phyloP scores from a whole-genome alignment of 2,329 filamentous ascomycete species.

The Cryphonectria nitschkei region DNA sequence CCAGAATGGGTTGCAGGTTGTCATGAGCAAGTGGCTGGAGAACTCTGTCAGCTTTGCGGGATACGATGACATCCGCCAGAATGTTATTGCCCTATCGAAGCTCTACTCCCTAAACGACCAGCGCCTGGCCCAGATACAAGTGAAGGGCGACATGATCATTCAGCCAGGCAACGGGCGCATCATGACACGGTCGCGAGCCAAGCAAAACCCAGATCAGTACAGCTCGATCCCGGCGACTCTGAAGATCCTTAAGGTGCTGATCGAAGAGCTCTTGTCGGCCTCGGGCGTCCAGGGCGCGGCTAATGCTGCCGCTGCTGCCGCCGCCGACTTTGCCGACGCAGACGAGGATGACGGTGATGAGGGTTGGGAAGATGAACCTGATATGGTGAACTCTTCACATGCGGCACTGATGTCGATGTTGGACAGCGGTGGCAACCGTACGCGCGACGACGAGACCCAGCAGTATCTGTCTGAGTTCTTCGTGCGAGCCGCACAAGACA shows the following conservation, averaged over 20 bases:
- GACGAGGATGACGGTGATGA: slow-evolving; percentile 75
- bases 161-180: slow-evolving; percentile 75
- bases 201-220: slow-evolving; percentile 86
- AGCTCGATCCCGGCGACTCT: slow-evolving; percentile 85
- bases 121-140: slow-evolving; percentile 76
- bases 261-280: slow-evolving; percentile 86
- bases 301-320: slow-evolving; percentile 63
- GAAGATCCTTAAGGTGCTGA: slow-evolving; percentile 94
- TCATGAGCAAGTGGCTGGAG: slow-evolving; percentile 94
- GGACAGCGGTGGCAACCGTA: slow-evolving; percentile 62
- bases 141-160: slow-evolving; percentile 90
- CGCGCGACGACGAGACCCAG: slow-evolving; percentile 89
- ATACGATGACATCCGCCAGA: slow-evolving; percentile 95
- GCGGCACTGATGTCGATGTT: slow-evolving; percentile 79
- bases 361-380: slow-evolving; percentile 86
- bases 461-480: slow-evolving; percentile 85
- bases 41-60: slow-evolving; percentile 97
- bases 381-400: slow-evolving; percentile 70
- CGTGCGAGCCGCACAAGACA: slow-evolving; percentile 58
- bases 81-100: slow-evolving; percentile 91
- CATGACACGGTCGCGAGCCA: slow-evolving; percentile 90
- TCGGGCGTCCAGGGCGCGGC: slow-evolving; percentile 66
- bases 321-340: slow-evolving; percentile 56
- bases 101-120: slow-evolving; percentile 85
- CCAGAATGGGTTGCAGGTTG: slow-evolving; percentile 83